phyloP scores from a whole-genome alignment of 306 rosid species.

The Sicyos edulis region DNA sequence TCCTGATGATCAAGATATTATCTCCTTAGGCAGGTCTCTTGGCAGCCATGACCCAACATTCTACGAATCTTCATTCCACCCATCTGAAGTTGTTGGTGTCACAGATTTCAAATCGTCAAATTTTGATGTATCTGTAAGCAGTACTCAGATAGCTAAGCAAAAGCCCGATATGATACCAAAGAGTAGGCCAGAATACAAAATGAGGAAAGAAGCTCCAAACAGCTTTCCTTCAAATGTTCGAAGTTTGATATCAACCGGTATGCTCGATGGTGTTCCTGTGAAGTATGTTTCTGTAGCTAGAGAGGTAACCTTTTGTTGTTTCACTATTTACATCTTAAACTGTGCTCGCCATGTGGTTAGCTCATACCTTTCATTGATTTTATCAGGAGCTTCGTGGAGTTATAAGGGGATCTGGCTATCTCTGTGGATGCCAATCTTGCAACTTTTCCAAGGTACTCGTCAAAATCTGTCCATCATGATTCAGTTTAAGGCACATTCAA shows the following conservation, averaged over 20 bases:
- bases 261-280: slow-evolving; percentile 81
- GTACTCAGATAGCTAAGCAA: slow-evolving; percentile 32
- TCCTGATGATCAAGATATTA: slow-evolving; percentile 54
- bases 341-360: slow-evolving; percentile 16
- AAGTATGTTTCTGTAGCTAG: slow-evolving; percentile 67
- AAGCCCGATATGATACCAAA: slow-evolving; percentile 44
- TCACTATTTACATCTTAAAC: slow-evolving; percentile 17
- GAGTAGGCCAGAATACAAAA: slow-evolving; percentile 50
- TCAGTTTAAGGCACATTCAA: neutral
- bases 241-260: slow-evolving; percentile 71
- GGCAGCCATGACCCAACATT: slow-evolving; percentile 41
- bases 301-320: slow-evolving; percentile 48
- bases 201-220: slow-evolving; percentile 76
- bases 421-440: slow-evolving; percentile 75
- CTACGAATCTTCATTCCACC: slow-evolving; percentile 51
- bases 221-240: slow-evolving; percentile 85
- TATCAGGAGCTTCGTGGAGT: slow-evolving; percentile 73
- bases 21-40: slow-evolving; percentile 44
- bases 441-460: slow-evolving; percentile 49
- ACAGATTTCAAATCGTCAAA: slow-evolving; percentile 42
- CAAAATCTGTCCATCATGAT: slow-evolving; percentile 8
- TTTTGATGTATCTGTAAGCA: slow-evolving; percentile 33
- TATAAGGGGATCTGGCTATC: slow-evolving; percentile 80
- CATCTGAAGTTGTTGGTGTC: slow-evolving; percentile 37
- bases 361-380: slow-evolving; percentile 25